Conservation (phyloP, 1,139 yeast genomes). For the Debaryomyces udenii region DNA sequence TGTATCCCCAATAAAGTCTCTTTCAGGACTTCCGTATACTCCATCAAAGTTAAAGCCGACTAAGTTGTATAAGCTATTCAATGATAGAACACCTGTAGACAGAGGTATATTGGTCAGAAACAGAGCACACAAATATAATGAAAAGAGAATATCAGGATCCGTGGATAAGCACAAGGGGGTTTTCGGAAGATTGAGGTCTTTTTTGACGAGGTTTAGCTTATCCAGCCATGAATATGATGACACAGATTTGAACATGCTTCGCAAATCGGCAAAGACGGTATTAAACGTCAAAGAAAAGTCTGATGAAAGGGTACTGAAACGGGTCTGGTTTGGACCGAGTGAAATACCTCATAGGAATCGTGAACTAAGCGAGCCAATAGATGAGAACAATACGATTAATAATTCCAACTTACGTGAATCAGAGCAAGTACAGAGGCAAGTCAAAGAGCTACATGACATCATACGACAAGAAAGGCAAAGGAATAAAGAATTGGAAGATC, state of each 20-base stretch:
- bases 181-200: conserved; percentile 17
- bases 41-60: conserved; percentile 15
- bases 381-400: background rate
- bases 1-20: conserved; percentile 19
- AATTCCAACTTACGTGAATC: background rate
- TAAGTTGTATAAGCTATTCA: conserved; percentile 17
- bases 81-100: conserved; percentile 11
- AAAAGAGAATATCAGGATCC: background rate
- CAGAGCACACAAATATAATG: conserved; percentile 1
- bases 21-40: conserved; percentile 12
- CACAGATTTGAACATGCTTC: conserved; percentile 15
- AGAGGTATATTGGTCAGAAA: conserved; percentile 6
- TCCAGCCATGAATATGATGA: conserved; percentile 14
- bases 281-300: conserved; percentile 14
- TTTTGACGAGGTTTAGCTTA: conserved; percentile 16
- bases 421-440: background rate
- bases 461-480: background rate
- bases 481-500: conserved; percentile 5
- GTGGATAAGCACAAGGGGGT: conserved; percentile 14
- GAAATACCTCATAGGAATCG: background rate
- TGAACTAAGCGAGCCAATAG: background rate
- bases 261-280: conserved; percentile 18
- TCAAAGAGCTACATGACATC: background rate
- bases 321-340: conserved; percentile 14
- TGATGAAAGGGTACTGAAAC: conserved; percentile 10